Percentiles rank a stretch among this genome's conserved stretches.
Conservation (phyloP, 768 basidiomycete species). For the Agaricus bisporus region DNA sequence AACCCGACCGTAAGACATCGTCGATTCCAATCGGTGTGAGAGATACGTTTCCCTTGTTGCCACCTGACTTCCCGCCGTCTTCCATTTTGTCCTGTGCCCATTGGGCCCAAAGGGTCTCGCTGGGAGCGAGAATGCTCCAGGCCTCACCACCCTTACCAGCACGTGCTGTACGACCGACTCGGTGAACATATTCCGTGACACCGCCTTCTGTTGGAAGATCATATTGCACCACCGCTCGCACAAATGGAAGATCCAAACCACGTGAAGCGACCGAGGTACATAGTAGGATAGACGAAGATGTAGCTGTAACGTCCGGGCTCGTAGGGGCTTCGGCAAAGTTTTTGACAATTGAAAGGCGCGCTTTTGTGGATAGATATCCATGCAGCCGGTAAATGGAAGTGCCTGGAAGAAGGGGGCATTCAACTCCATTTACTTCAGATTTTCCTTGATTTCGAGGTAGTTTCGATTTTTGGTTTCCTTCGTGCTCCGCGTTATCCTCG, state of each 20-base stretch:
- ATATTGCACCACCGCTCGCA: slow-evolving; percentile 91
- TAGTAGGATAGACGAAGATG: slow-evolving; percentile 65
- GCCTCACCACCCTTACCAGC: slow-evolving; percentile 94
- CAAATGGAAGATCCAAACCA: slow-evolving; percentile 92
- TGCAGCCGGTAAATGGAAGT: slow-evolving; percentile 85
- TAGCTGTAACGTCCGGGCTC: slow-evolving; percentile 16
- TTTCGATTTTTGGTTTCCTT: slow-evolving; percentile 13
- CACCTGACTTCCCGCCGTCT: slow-evolving; percentile 28
- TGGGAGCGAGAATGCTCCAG: slow-evolving; percentile 87
- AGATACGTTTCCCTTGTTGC: slow-evolving; percentile 27
- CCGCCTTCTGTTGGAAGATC: slow-evolving; percentile 98
- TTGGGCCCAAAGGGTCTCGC: slow-evolving; percentile 82
- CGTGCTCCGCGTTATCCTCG: slow-evolving; percentile 22
- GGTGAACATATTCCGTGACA: slow-evolving; percentile 92
- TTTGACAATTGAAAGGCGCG: slow-evolving; percentile 77
- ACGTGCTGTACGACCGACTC: slow-evolving; percentile 95
- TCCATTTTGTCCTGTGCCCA: slow-evolving; percentile 87
- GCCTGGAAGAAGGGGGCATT: slow-evolving; percentile 74
- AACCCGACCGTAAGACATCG: slow-evolving; percentile 68
- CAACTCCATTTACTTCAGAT: slow-evolving; percentile 27
- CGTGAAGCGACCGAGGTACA: slow-evolving; percentile 99
- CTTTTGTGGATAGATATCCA: slow-evolving; percentile 80
- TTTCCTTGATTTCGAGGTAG: background rate
- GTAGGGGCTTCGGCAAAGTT: slow-evolving; percentile 56
- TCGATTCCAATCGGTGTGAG: slow-evolving; percentile 64